Evolutionary conservation across 371 early-diverging fungal genomes (phyloP).

Genomic region (Cokeromyces recurvatus): DNA sequence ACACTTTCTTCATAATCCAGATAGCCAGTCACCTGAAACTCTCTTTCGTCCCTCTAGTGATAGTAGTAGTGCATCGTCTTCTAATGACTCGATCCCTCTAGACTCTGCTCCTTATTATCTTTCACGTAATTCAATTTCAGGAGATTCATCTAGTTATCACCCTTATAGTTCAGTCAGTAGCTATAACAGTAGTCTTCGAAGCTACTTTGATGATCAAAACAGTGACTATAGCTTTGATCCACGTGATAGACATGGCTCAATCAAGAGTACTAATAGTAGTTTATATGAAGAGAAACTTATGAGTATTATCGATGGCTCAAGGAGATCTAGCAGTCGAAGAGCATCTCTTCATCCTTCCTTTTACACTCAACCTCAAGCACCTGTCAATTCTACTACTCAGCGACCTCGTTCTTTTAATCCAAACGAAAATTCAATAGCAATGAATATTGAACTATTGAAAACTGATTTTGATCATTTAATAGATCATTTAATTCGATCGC

Average conservation of each 20-base stretch:
- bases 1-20: background rate
- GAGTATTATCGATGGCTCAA: conserved; percentile 7
- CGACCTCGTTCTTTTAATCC: background rate
- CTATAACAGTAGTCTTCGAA: conserved; percentile 5
- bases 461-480: conserved; percentile 10
- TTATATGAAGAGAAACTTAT: conserved; percentile 5
- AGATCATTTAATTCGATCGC: conserved; percentile 12
- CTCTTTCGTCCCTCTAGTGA: conserved; percentile 13
- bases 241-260: conserved; percentile 1
- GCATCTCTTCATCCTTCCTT: conserved; percentile 2
- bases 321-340: background rate
- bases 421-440: background rate
- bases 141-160: background rate
- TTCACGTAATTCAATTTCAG: background rate
- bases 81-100: conserved; percentile 5
- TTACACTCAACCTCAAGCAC: conserved; percentile 3
- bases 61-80: conserved; percentile 11
- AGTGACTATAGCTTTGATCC: background rate
- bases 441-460: conserved; percentile 9
- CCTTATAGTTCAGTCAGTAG: conserved; percentile 2
- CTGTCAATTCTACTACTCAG: background rate
- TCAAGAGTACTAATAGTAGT: background rate
- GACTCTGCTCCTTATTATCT: background rate
- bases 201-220: conserved; percentile 13
- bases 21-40: conserved; percentile 8